Evolutionary conservation across 2,329 filamentous ascomycete genomes (phyloP), one percentile per base, ranked within the genome.

Genomic region (Penicillium sp.): DNA sequence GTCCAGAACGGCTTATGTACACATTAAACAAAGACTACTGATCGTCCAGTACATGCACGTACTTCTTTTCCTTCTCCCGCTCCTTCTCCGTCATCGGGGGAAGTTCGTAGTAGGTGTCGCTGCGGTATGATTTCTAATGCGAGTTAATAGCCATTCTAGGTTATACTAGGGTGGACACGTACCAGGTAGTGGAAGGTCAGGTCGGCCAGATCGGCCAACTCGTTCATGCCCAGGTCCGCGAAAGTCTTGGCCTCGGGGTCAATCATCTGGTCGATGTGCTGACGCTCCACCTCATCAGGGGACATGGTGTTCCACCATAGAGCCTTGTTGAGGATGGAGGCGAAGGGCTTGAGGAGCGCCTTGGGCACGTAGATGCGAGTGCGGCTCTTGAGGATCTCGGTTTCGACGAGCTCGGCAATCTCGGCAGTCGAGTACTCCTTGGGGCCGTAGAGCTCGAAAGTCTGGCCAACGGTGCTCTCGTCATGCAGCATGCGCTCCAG

Each of bases 111-210:
- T 86, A 93, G 64, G 84, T 82, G 50, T 87, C 82, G 74, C 88
- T 92, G 68, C 93, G 87, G 79, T 89, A 96, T 71, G 84, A 87
- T 87, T 95, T 87, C 88, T 92, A 62, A 59, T 59, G 24, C 45
- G 29, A 31, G 46, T 65, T 48, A 65, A 57, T 43, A 32, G 8
- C 38, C 20, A 31, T 18, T 33, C 44, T 2, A 5, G n/a, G 23
- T 13, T 8, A 9, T 20, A 5, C n/a, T 18, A 47, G 6, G 12
- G 38, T 28, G 13, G 20, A 3, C 18, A 75, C 87, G 74, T 78
- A 93, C 89, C 78, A 97, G 73, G 75, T 98, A 98, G 73, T 95
- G 87, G 74, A 92, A 97, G 58, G 89, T 95, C 70, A 89, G 83
- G 71, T 88, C 85, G 70, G 81, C 84, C 64, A 97, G 81, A 56